Evolutionary conservation across 495 filamentous ascomycete genomes (phyloP).

Genomic region (Parachaetomium inaequale): DNA sequence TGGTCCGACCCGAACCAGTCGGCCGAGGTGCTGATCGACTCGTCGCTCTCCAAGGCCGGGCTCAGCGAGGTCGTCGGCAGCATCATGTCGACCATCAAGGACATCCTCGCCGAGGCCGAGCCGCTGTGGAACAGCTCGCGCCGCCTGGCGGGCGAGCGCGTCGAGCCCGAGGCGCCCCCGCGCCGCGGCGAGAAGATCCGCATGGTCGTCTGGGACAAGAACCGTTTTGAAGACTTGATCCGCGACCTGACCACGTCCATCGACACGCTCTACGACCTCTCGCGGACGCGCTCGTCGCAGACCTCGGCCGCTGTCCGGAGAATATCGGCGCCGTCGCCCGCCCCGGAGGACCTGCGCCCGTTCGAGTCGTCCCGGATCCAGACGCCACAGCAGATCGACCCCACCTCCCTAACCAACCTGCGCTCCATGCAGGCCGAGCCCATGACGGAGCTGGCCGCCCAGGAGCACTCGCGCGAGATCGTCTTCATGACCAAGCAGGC

Average conservation of each 20-base stretch:
- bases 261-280: conserved; percentile 85
- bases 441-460: conserved; percentile 35
- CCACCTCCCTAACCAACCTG: conserved; percentile 40
- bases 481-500: conserved; percentile 53
- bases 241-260: conserved; percentile 78
- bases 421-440: conserved; percentile 41
- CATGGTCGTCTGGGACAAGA: conserved; percentile 56
- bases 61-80: conserved; percentile 82
- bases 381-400: conserved; percentile 52
- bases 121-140: conserved; percentile 60
- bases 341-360: conserved; percentile 44
- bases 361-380: conserved; percentile 55
- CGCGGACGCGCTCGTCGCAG: conserved; percentile 58
- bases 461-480: conserved; percentile 41
- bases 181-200: conserved; percentile 42
- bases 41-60: conserved; percentile 76
- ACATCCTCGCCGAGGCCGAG: conserved; percentile 81
- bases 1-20: conserved; percentile 71
- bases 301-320: conserved; percentile 26
- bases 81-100: conserved; percentile 85
- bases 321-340: conserved; percentile 27
- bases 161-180: conserved; percentile 33
- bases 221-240: conserved; percentile 64
- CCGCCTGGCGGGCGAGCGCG: conserved; percentile 42
- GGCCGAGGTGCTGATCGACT: conserved; percentile 70